Conservation (phyloP, 129 eudicot species). For the Chrysanthemum lavandulifolium region DNA sequence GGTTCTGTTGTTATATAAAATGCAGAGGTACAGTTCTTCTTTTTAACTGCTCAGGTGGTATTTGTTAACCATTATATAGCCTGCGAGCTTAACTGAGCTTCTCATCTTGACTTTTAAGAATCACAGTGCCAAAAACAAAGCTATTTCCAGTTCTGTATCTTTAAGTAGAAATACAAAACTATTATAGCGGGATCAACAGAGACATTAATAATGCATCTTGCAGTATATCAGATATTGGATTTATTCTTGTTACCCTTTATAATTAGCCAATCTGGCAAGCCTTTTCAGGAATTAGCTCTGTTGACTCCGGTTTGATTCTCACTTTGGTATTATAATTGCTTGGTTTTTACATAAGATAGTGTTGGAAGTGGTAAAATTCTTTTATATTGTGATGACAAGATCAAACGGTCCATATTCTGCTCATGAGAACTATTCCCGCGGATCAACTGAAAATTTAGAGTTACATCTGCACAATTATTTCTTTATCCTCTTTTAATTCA, state of each 20-base stretch:
- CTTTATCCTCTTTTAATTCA: not conserved
- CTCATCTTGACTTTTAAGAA: too few species aligned
- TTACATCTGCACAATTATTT: not conserved
- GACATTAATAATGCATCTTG: not conserved
- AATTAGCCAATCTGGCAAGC: not conserved
- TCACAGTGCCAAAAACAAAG: too few species aligned
- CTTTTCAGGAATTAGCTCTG: not conserved
- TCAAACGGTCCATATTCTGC: too few species aligned
- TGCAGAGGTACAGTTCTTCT: too few species aligned
- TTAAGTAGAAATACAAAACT: not conserved
- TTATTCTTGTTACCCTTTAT: not conserved
- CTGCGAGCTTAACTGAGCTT: too few species aligned
- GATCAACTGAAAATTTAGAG: not conserved
- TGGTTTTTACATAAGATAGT: constrained; percentile 10
- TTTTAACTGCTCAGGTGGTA: too few species aligned
- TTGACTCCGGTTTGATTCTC: constrained; percentile 9
- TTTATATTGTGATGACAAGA: too few species aligned
- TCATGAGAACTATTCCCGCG: too few species aligned
- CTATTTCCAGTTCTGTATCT: not conserved
- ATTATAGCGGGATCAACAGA: not conserved
- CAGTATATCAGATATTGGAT: not conserved
- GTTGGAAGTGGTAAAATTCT: constrained; percentile 10
- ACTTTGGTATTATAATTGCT: not conserved
- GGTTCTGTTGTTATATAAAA: too few species aligned
- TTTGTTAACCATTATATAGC: too few species aligned